phyloP scores from a whole-genome alignment of 1,284 basidiomycete genomes.

The Ustilago curta region DNA sequence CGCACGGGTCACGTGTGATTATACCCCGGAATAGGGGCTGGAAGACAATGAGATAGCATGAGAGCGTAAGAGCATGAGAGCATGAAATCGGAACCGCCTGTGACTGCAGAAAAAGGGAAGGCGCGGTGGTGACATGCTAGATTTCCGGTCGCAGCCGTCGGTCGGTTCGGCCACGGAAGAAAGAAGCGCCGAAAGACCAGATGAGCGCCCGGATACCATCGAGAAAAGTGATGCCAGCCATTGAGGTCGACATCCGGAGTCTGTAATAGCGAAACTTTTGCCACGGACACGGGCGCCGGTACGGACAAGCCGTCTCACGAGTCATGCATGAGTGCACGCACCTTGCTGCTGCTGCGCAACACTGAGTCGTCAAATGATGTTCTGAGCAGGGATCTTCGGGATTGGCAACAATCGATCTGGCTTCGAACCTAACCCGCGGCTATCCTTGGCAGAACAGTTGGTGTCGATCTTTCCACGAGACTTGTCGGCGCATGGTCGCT shows the following conservation, averaged over 20 bases:
- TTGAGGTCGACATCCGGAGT: neutral
- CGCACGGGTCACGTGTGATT: neutral
- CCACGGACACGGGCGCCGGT: neutral
- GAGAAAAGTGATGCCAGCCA: neutral
- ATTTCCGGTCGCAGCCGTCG: conserved; percentile 2
- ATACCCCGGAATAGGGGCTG: too few species aligned
- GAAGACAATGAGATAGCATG: neutral
- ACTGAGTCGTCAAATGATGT: neutral
- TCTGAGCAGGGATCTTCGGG: neutral
- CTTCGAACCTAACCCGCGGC: too few species aligned
- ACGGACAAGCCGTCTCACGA: neutral
- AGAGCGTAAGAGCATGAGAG: neutral
- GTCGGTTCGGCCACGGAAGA: conserved; percentile 1
- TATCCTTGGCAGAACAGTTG: neutral
- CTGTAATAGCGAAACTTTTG: neutral
- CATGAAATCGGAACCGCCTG: neutral
- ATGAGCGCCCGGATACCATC: neutral
- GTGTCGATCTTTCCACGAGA: neutral
- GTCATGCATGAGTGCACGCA: conserved; percentile 13
- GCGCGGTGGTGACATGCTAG: neutral
- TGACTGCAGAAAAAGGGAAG: neutral
- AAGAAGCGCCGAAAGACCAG: neutral
- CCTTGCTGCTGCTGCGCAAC: conserved; percentile 7
- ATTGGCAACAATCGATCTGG: neutral
- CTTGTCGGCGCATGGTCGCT: neutral